phyloP scores from a whole-genome alignment of 345 rosid species.

The Rhizophora mangle region DNA sequence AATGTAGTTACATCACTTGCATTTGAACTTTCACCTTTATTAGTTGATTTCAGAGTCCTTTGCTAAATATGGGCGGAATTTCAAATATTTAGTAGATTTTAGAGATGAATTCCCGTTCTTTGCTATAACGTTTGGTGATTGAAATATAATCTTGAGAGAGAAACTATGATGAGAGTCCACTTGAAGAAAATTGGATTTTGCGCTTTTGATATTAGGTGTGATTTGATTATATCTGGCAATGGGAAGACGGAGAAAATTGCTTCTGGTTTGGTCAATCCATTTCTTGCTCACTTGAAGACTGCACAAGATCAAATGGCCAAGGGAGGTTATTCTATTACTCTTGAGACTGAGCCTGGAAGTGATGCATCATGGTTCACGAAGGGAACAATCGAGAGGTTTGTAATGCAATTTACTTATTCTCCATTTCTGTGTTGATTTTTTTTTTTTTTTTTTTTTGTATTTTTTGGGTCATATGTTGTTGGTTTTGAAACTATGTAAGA shows the following conservation, averaged over 20 bases:
- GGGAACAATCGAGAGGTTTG: slow-evolving; percentile 74
- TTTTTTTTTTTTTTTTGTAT: not conserved
- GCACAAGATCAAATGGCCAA: slow-evolving; percentile 77
- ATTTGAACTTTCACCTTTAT: not conserved
- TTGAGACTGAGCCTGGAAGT: slow-evolving; percentile 53
- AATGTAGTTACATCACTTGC: not conserved
- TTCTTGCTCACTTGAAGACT: slow-evolving; percentile 78
- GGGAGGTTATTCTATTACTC: slow-evolving; percentile 90
- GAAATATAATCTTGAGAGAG: not conserved
- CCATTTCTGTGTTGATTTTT: not conserved
- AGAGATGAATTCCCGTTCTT: not conserved
- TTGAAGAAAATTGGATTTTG: not conserved
- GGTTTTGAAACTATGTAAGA: too few species aligned
- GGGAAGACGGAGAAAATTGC: slow-evolving; percentile 85
- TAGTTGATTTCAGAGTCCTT: not conserved
- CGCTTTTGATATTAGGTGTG: slow-evolving; percentile 55
- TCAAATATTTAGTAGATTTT: not conserved
- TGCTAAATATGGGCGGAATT: not conserved
- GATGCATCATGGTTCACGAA: slow-evolving; percentile 83
- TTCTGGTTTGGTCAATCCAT: slow-evolving; percentile 84
- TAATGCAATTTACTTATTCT: slow-evolving; percentile 3
- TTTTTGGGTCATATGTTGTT: not conserved
- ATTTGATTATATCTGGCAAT: slow-evolving; percentile 71
- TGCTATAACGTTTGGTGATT: not conserved
- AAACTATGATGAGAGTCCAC: not conserved